These are phyloP conservation scores for Botryotinia globosa DNA, from an alignment of 2,329 filamentous ascomycete genomes.

Conservation along the genomic window DNA sequence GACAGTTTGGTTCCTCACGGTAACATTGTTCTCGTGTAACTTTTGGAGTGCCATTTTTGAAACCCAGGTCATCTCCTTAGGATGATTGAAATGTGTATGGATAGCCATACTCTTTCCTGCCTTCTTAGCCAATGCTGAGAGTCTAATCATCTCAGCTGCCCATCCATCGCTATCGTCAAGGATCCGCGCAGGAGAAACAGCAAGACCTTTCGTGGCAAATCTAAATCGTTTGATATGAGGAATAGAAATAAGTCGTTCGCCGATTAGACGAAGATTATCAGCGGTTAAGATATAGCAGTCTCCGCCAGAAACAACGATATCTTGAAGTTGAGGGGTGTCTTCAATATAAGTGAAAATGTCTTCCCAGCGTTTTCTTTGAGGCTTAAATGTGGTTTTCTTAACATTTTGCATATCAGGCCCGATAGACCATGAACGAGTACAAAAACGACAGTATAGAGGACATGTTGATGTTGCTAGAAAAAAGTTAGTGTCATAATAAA, in stretches of 20 bases:
- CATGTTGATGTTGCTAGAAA: conserved; percentile 55
- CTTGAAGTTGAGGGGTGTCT: conserved; percentile 47
- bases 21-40: conserved; percentile 51
- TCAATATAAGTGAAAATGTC: conserved; percentile 56
- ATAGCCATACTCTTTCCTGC: conserved; percentile 59
- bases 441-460: conserved; percentile 61
- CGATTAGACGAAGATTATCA: conserved; percentile 52
- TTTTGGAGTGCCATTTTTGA: conserved; percentile 50
- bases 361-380: conserved; percentile 49
- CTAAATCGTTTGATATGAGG: conserved; percentile 58
- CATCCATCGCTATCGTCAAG: conserved; percentile 53
- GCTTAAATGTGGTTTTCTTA: conserved; percentile 45
- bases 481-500: conserved; percentile 25
- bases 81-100: conserved; percentile 65
- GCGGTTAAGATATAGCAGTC: conserved; percentile 58
- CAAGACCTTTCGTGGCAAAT: conserved; percentile 60
- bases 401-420: conserved; percentile 54
- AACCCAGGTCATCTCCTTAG: conserved; percentile 60
- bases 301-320: conserved; percentile 62
- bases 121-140: conserved; percentile 50
- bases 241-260: conserved; percentile 54
- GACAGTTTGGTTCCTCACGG: conserved; percentile 59
- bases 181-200: conserved; percentile 56
- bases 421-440: conserved; percentile 59
- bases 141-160: conserved; percentile 50